Evolutionary conservation across 208 protist species (phyloP), one percentile per base, ranked within the genome.

Genomic region (Trichomonas vaginalis): DNA sequence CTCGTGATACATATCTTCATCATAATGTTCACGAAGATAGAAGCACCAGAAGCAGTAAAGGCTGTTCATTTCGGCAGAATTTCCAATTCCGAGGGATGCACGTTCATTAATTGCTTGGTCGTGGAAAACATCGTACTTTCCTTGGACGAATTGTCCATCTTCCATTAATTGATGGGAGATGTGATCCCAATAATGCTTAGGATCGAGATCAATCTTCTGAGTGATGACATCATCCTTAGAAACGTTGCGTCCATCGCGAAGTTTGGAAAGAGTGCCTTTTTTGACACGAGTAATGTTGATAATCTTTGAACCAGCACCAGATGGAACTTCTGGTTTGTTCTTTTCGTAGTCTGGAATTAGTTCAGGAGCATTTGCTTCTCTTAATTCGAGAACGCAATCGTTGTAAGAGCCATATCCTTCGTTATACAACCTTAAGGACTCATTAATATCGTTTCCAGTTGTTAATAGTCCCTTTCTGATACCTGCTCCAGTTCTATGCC

Each of bases 31-130:
- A 17, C 82, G 82, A 48, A 90, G 82, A 48, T 48, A 90, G 42
- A 39, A 90, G 23, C 82, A 90, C 82, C 82, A 90, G 82, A 90
- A 90, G 32, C n/a, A 90, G 42, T 48, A 90, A 48, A 90, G 42
- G 6, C n/a, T 45, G 23, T 90, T 90, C 82, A 90, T 90, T 48
- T 90, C 82, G 35, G 82, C 9, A 49, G 82, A 15, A 2, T 90
- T 46, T n/a, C 82, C 82, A 21, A 48, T 90, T 10, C 82, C 82
- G 4, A 90, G 17, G 6, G 40, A 1, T 35, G 14, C 14, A 48
- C 82, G 37, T 35, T 46, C 40, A n/a, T 46, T 21, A 35, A 48
- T 48, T 9, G 82, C 82, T 48, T 15, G 9, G n/a, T 90, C 82
- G 17, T 90, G 37, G 42, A 90, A 90, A 23, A 14, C 0, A 8